Percentiles rank a stretch among this genome's conserved stretches.
Conservation (phyloP, 305 asterid genomes). For the Ajuga reptans region DNA sequence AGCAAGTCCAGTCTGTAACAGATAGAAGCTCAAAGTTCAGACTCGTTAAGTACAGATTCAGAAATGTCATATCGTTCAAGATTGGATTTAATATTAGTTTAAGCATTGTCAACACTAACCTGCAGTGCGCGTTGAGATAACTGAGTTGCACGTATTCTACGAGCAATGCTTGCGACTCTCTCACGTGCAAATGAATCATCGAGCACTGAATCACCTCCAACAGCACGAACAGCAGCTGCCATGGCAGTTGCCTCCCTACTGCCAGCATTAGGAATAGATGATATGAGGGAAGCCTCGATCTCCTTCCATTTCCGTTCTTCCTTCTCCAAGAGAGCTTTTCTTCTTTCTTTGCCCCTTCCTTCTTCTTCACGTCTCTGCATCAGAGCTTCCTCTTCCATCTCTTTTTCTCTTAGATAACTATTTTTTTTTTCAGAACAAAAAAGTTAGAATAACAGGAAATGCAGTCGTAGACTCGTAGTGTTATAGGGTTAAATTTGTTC, state of each 20-base stretch:
- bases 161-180: constrained; percentile 93
- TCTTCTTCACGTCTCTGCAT: constrained; percentile 99
- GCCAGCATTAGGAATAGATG: constrained; percentile 96
- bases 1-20: constrained; percentile 74
- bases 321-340: constrained; percentile 93
- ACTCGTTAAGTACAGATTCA: not conserved
- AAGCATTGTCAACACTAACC: constrained; percentile 37
- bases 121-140: constrained; percentile 88
- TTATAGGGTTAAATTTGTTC: not conserved
- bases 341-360: constrained; percentile 96
- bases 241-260: constrained; percentile 97
- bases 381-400: constrained; percentile 97
- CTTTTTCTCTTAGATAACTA: constrained; percentile 96
- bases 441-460: constrained; percentile 15
- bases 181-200: constrained; percentile 98
- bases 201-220: constrained; percentile 96
- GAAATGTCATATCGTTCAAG: not conserved
- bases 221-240: constrained; percentile 99
- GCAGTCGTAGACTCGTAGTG: constrained; percentile 16
- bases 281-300: constrained; percentile 90
- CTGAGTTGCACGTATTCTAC: constrained; percentile 86
- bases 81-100: not conserved
- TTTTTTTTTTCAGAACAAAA: constrained; percentile 20
- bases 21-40: not conserved
- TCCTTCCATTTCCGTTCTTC: constrained; percentile 99